Evolutionary conservation across 2,329 filamentous ascomycete genomes (phyloP), one percentile per base, ranked within the genome.

Genomic region (Emericellopsis cladophorae): DNA sequence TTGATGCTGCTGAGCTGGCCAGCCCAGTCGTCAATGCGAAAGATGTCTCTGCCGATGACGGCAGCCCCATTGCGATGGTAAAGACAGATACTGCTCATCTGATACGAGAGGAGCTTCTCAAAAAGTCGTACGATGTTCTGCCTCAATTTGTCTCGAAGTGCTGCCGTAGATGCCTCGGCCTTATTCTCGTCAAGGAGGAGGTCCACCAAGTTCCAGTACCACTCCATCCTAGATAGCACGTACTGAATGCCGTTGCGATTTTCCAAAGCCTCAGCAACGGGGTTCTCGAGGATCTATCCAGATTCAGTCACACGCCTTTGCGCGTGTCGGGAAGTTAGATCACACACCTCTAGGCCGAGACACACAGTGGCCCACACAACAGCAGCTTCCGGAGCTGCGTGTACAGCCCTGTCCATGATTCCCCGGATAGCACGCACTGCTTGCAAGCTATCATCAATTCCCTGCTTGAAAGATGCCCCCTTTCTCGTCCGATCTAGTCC

Each of bases 21-120:
- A 18, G 50, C 50, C 62, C 59, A 66, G 42, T 61, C 53, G 44
- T 66, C 54, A 4, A 56, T 41, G 21, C 53, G 53, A 7, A 56
- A 7, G 4, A 60, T 37, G 36, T 54, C 51, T 22, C 55, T 49
- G 4, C 58, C 37, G 32, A 63, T 49, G 10, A 50, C 51, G 7
- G 49, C 11, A 9, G 42, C 44, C 36, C 49, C 51, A 23, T 57
- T 51, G 2, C 54, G 54, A 42, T 59, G 55, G 46, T 59, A 65
- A 4, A 50, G 54, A 37, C 51, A 60, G 23, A 62, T 46, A 40
- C 60, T 67, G 43, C 59, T 62, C 46, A 67, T 65, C 48, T 61
- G 55, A 48, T 62, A 67, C 2, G 47, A 36, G 6, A 67, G 55
- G n/a, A 68, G 53, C 35, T 49, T 52, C 42, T 58, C 47, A 45